Conservation (phyloP, 2,329 filamentous ascomycete genomes). For the Aspergillus quadricinctus region DNA sequence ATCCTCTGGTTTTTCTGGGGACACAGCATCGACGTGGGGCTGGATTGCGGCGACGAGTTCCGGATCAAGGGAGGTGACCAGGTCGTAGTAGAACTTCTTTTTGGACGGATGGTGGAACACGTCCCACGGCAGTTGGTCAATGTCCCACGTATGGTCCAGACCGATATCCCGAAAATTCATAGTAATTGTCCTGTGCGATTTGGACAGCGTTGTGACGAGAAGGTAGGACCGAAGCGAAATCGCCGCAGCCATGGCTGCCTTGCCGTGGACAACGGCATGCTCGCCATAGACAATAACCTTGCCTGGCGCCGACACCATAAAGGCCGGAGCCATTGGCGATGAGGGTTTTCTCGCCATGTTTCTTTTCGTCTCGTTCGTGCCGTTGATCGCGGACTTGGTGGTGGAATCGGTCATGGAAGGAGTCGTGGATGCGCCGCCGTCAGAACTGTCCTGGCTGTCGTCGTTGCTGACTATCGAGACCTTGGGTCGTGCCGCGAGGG, state of each 20-base stretch:
- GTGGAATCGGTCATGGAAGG: constrained; percentile 21
- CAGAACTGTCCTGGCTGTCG: constrained; percentile 26
- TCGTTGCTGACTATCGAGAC: constrained; percentile 14
- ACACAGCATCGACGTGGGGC: constrained; percentile 71
- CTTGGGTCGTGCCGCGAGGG: constrained; percentile 16
- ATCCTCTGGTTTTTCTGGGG: constrained; percentile 60
- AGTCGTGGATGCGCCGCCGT: constrained; percentile 23
- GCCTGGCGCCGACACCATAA: constrained; percentile 96
- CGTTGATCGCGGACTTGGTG: constrained; percentile 4
- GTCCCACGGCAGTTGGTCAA: constrained; percentile 84
- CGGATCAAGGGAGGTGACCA: constrained; percentile 76
- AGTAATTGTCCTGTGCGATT: constrained; percentile 82
- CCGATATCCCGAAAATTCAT: constrained; percentile 88
- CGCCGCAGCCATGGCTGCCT: constrained; percentile 90
- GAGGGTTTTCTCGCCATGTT: constrained; percentile 38
- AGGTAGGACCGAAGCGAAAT: constrained; percentile 96
- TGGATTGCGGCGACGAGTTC: constrained; percentile 77
- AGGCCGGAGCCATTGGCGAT: constrained; percentile 71
- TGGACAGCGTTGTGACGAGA: constrained; percentile 88
- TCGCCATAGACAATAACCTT: constrained; percentile 99
- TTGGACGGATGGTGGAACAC: constrained; percentile 74
- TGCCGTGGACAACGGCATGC: constrained; percentile 95
- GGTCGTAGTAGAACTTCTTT: constrained; percentile 93
- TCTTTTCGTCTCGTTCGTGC: constrained; percentile 8
- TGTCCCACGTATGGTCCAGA: constrained; percentile 87